A percentile compares a stretch with the other conserved stretches of the same genome.
Conservation (phyloP, 2,329 filamentous ascomycete species). For the Endothia cerciana region DNA sequence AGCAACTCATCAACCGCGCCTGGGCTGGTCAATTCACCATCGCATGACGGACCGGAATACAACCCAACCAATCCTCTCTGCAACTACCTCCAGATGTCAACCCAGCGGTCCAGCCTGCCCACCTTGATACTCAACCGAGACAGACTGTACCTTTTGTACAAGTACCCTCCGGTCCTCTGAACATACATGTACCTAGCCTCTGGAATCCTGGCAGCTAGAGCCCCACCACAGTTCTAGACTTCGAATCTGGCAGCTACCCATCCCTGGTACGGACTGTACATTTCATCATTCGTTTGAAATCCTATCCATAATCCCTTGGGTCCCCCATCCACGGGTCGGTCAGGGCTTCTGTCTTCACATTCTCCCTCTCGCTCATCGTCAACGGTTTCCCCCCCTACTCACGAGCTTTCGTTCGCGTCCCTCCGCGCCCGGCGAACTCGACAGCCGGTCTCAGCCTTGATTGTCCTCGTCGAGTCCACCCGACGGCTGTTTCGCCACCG, state of each 20-base stretch:
- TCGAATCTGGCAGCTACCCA: constrained; percentile 13
- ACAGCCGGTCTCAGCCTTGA: constrained; percentile 19
- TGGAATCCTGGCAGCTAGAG: not conserved
- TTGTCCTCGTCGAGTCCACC: constrained; percentile 19
- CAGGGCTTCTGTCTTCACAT: constrained; percentile 15
- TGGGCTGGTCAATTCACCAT: not conserved
- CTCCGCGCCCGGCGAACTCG: constrained; percentile 18
- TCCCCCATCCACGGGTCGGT: constrained; percentile 17
- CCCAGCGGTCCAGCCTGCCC: constrained; percentile 11
- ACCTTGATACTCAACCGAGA: constrained; percentile 3
- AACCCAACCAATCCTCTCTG: constrained; percentile 20
- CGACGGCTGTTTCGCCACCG: constrained; percentile 29
- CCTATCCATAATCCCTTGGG: constrained; percentile 19
- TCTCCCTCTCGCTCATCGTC: not conserved
- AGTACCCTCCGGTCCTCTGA: constrained; percentile 23
- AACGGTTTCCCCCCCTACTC: not conserved
- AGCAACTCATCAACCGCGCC: not conserved
- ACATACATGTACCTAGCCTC: constrained; percentile 13
- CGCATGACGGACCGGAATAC: constrained; percentile 27
- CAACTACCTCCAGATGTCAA: constrained; percentile 22
- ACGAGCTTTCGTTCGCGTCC: not conserved
- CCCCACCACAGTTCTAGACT: constrained; percentile 17
- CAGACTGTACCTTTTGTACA: constrained; percentile 8
- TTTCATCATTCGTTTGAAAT: constrained; percentile 28
- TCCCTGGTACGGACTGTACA: constrained; percentile 2